Base-by-base conservation (phyloP, 2,329 filamentous ascomycete genomes). In the Alternaria infectoria region DNA sequence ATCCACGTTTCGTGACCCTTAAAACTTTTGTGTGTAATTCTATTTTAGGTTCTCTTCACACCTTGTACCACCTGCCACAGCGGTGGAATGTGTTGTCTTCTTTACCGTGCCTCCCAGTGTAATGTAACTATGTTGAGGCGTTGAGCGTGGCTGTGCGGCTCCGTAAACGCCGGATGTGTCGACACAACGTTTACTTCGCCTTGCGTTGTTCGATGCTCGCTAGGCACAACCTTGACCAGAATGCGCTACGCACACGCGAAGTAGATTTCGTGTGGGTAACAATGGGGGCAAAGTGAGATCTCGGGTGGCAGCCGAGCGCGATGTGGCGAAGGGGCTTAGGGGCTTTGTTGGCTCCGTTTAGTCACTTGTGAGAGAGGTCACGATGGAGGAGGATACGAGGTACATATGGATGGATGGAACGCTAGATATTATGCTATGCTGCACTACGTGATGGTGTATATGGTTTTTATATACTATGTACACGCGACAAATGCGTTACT, bases 1-100 rank as follows among this genome's bases (percentile, higher is more conserved):
- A 36, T 52, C 61, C 17, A 44, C 23, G 49, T 49, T 59, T 59
- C 60, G 49, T 36, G 50, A 55, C 56, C 57, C 26, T 21, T 54
- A 59, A 21, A 28, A 45, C 19, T 3, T 3, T 13, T 6, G 3
- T 23, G 8, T 36, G 9, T 51, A 51, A 52, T 36, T 40, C 49
- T 52, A 52, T 52, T 52, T 52, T 36, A 0, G 8, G 21, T n/a
- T 46, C 4, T 23, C 44, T 3, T 3, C 10, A 1, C 13, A 32
- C 7, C 43, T 4, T 19, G 25, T 11, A 6, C 10, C 11, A 50
- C 26, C n/a, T 13, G 17, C 44, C 10, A n/a, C 13, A 10, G 21
- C 10, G 25, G 23, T 25, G 49, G 49, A 36, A 36, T 51, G 47
- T 32, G n/a, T 40, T 40, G 15, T 40, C n/a, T 40, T 40, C n/a